These are phyloP conservation scores for Lablab purpureus DNA, from an alignment of 306 rosid species.

Conservation along the genomic window DNA sequence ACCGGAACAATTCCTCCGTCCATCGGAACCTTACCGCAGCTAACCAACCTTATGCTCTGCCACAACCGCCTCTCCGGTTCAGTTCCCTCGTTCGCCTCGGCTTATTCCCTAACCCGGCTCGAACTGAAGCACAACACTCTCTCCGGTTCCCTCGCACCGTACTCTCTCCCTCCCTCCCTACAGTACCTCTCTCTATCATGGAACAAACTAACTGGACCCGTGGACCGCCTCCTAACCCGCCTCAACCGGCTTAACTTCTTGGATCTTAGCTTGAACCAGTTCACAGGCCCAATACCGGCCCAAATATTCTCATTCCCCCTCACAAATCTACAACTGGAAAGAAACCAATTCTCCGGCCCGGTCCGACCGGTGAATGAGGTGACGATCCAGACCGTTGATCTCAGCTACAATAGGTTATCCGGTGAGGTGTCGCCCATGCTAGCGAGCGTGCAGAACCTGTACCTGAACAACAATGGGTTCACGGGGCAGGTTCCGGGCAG, in stretches of 20 bases:
- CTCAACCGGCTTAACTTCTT: slow-evolving; percentile 70
- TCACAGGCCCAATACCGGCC: slow-evolving; percentile 75
- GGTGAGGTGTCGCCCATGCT: slow-evolving; percentile 75
- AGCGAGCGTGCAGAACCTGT: slow-evolving; percentile 82
- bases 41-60: slow-evolving; percentile 74
- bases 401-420: slow-evolving; percentile 72
- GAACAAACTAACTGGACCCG: slow-evolving; percentile 73
- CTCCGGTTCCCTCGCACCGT: slow-evolving; percentile 70
- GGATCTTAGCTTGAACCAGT: slow-evolving; percentile 85
- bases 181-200: slow-evolving; percentile 85
- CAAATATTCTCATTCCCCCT: slow-evolving; percentile 79
- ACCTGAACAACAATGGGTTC: slow-evolving; percentile 85
- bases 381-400: slow-evolving; percentile 76
- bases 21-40: slow-evolving; percentile 63
- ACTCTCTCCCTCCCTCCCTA: slow-evolving; percentile 73
- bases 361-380: slow-evolving; percentile 72
- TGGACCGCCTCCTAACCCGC: slow-evolving; percentile 64
- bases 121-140: slow-evolving; percentile 84
- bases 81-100: slow-evolving; percentile 71
- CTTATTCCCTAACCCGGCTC: slow-evolving; percentile 69
- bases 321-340: slow-evolving; percentile 70
- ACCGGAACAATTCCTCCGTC: slow-evolving; percentile 71
- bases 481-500: slow-evolving; percentile 75
- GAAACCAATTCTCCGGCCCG: slow-evolving; percentile 76
- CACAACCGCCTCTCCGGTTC: slow-evolving; percentile 83